Conservation (phyloP, 1,284 basidiomycete genomes). For the Heterobasidion annosum region DNA sequence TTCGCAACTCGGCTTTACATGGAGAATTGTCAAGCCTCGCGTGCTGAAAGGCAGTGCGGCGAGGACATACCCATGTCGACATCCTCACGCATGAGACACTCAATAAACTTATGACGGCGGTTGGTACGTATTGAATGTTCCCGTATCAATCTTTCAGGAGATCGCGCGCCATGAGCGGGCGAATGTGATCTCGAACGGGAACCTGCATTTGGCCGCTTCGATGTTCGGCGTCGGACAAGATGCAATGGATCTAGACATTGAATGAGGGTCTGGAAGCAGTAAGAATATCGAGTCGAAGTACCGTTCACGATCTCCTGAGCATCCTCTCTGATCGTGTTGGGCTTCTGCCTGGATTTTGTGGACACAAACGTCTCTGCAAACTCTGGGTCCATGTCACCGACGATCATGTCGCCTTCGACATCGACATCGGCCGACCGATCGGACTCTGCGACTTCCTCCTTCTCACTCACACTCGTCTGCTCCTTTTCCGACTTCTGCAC, state of each 20-base stretch:
- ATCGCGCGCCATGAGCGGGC: conserved; percentile 10
- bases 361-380: conserved; percentile 25
- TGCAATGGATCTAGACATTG: conserved; percentile 52
- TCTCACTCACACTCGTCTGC: conserved; percentile 18
- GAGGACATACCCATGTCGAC: conserved; percentile 59
- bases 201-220: conserved; percentile 14
- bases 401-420: conserved; percentile 64
- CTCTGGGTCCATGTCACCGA: conserved; percentile 64
- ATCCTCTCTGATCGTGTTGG: conserved; percentile 51
- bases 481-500: conserved; percentile 41
- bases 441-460: conserved; percentile 17
- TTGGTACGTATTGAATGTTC: conserved; percentile 71
- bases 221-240: conserved; percentile 36
- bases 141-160: conserved; percentile 49
- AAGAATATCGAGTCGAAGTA: conserved; percentile 23
- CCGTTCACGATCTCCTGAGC: conserved; percentile 67
- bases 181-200: conserved; percentile 19
- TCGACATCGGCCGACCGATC: conserved; percentile 29
- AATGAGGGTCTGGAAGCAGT: conserved; percentile 6
- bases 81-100: conserved; percentile 60
- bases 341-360: conserved; percentile 33
- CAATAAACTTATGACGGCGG: conserved; percentile 64
- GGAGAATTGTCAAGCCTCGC: neutral
- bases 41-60: neutral
- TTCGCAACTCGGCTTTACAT: conserved; percentile 66